phyloP scores from a whole-genome alignment of 1,284 basidiomycete species.

The Cryptococcus maquisensis region DNA sequence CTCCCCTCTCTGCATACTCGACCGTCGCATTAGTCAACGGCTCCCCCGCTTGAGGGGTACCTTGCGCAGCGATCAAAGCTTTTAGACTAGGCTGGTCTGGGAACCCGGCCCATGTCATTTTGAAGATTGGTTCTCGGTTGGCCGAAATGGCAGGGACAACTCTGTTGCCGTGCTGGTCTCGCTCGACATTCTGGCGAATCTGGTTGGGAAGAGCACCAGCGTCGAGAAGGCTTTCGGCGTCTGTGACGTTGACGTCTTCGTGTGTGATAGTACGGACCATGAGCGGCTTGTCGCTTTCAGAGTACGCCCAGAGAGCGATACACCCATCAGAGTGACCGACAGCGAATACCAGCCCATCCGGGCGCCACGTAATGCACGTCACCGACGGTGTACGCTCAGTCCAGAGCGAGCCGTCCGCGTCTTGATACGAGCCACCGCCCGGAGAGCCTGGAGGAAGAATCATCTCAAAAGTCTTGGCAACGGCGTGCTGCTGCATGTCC shows the following conservation, averaged over 20 bases:
- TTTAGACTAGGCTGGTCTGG: slow-evolving; percentile 51
- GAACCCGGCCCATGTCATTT: slow-evolving; percentile 77
- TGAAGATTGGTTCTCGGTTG: slow-evolving; percentile 77
- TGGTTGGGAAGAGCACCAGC: slow-evolving; percentile 49
- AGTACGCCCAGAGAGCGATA: slow-evolving; percentile 78
- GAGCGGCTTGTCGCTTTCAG: slow-evolving; percentile 75
- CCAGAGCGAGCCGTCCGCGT: slow-evolving; percentile 59
- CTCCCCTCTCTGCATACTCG: slow-evolving; percentile 54
- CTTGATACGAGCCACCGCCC: slow-evolving; percentile 64
- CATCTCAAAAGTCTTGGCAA: slow-evolving; percentile 63
- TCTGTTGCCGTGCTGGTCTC: slow-evolving; percentile 12
- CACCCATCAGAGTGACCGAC: slow-evolving; percentile 72
- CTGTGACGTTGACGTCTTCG: slow-evolving; percentile 51
- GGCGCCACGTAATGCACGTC: slow-evolving; percentile 66
- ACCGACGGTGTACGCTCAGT: slow-evolving; percentile 67
- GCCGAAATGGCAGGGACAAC: slow-evolving; percentile 20
- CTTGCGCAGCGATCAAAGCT: slow-evolving; percentile 32
- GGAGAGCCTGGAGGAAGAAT: slow-evolving; percentile 71
- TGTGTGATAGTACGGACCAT: slow-evolving; percentile 65
- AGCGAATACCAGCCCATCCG: slow-evolving; percentile 54
- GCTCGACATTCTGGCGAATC: slow-evolving; percentile 8
- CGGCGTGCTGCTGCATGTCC: slow-evolving; percentile 64
- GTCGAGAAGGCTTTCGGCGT: slow-evolving; percentile 47
- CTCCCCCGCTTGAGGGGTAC: slow-evolving; percentile 23
- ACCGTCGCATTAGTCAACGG: slow-evolving; percentile 39